Evolutionary conservation across 177 flowering plant species (phyloP), one percentile per base, ranked within the genome.

Genomic region (Vitis hybrid): DNA sequence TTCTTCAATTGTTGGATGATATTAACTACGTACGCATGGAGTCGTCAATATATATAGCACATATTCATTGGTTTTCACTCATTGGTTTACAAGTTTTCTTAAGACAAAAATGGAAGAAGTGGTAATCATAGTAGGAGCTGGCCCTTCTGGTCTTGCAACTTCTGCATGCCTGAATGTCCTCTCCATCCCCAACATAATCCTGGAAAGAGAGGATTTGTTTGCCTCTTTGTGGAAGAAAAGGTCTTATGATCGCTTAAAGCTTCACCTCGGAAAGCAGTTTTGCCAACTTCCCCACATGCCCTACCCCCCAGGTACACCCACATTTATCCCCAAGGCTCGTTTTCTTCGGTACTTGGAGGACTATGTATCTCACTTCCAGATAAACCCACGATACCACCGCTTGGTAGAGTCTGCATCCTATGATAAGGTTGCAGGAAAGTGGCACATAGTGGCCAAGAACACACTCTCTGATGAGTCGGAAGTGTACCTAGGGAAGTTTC

Each of bases 401-500:
- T 14, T 11, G 5, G 84, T 76, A 6, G 55, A 63, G n/a, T 52
- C 61, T 1, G 79, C 81, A 0, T n/a, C 10, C 0, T 78, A 52
- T 12, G 71, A 75, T 14, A 63, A 70, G n/a, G 55, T 2, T 15
- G 59, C 7, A 1, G 19, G 22, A 2, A 79, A 63, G 56, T 86
- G 89, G 89, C 18, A 15, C 12, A 11, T 85, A 11, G 68, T 59
- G 19, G 85, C 77, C 0, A 64, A 16, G 13, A 80, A 82, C 26
- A 51, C 48, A 2, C n/a, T 16, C 1, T 52, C 77, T 0, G 74
- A 74, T 5, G 65, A 60, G 15, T 9, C 12, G 15, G 84, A 84
- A 61, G 68, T 60, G n/a, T 84, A 80, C 19, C 9, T 2, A 0
- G 66, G 68, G 0, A 16, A 63, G 67, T 86, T 79, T 55, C 26